phyloP scores from a whole-genome alignment of 2,329 filamentous ascomycete species.

The Penicillium sp. region DNA sequence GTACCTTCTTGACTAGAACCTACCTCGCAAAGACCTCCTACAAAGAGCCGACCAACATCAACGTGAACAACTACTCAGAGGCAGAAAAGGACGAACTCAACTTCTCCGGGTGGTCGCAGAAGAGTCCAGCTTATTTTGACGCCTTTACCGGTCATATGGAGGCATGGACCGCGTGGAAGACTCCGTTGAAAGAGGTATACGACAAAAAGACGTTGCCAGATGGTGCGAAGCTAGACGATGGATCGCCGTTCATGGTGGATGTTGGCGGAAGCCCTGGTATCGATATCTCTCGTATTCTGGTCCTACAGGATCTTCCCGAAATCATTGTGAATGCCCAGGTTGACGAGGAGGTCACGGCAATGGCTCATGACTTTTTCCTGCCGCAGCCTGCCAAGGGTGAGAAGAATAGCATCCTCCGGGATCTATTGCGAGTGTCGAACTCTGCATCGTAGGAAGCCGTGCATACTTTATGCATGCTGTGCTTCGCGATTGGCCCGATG shows the following conservation, averaged over 20 bases:
- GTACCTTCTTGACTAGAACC: not conserved
- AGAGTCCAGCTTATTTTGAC: not conserved
- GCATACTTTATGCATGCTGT: not conserved
- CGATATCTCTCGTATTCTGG: not conserved
- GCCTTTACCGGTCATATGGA: not conserved
- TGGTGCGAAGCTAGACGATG: not conserved
- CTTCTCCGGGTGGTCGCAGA: not conserved
- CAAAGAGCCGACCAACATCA: not conserved
- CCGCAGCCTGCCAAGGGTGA: constrained; percentile 31
- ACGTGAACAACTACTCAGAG: not conserved
- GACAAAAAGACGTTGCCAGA: not conserved
- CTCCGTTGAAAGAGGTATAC: not conserved
- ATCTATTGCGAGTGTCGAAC: not conserved
- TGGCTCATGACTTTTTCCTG: constrained; percentile 33
- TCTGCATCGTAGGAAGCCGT: not conserved
- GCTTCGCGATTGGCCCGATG: not conserved
- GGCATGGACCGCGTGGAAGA: not conserved
- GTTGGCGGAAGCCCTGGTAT: not conserved
- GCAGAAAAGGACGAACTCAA: not conserved
- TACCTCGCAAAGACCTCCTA: not conserved
- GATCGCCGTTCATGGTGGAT: not conserved
- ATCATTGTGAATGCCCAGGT: constrained; percentile 32
- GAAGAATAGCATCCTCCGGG: not conserved
- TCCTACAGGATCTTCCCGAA: constrained; percentile 11
- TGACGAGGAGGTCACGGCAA: constrained; percentile 27